These are phyloP conservation scores for Tuber calosporum DNA, from an alignment of 495 filamentous ascomycete species.

Conservation along the genomic window DNA sequence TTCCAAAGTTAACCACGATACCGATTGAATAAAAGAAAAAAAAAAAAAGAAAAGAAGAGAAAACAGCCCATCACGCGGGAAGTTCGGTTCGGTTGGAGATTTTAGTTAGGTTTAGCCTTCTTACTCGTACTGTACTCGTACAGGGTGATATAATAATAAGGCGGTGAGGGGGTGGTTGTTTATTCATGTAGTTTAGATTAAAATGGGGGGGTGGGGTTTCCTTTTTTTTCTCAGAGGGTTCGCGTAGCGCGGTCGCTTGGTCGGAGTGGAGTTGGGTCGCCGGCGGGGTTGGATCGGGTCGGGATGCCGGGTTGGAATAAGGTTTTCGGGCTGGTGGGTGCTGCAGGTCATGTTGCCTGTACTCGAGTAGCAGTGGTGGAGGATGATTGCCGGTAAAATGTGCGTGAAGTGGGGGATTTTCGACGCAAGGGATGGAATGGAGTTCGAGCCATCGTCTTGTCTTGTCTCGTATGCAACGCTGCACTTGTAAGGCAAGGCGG, in stretches of 20 bases:
- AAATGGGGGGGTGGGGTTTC: too few species aligned
- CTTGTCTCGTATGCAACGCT: background rate
- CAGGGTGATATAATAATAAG: background rate
- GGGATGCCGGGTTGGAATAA: background rate
- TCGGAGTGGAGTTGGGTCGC: background rate
- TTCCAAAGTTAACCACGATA: background rate
- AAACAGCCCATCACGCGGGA: background rate
- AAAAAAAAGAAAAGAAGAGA: background rate
- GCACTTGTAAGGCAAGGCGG: background rate
- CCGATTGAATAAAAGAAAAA: background rate
- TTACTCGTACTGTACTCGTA: too few species aligned
- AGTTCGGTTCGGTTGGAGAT: background rate
- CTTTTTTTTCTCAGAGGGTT: background rate
- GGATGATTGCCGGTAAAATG: background rate
- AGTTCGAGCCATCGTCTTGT: background rate
- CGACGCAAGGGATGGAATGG: background rate
- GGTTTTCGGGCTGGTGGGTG: background rate
- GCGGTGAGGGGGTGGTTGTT: background rate
- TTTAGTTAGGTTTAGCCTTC: background rate
- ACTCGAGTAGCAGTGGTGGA: too few species aligned
- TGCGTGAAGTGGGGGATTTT: background rate
- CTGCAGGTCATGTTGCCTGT: too few species aligned
- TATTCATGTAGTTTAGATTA: background rate
- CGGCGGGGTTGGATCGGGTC: background rate
- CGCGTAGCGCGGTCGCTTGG: slow-evolving; percentile 1